A percentile compares a stretch with the other conserved stretches of the same genome.
Evolutionary conservation across 768 basidiomycete species (phyloP).

Genomic region (Boletus eberwhitei): DNA sequence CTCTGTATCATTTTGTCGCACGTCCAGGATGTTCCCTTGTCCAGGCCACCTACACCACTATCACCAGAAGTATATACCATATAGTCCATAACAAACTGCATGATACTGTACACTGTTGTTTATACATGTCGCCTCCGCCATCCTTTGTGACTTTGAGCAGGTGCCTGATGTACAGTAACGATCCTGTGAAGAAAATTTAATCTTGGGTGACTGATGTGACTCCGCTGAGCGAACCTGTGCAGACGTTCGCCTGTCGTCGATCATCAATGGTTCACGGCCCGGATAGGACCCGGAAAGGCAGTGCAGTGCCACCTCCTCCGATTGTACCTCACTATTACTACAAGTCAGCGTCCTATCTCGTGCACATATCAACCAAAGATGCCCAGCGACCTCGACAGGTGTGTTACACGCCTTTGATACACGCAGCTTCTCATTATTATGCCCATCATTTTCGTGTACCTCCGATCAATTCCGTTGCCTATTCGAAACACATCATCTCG

Average conservation of each 20-base stretch:
- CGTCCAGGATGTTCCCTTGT: constrained; percentile 1
- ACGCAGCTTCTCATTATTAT: constrained; percentile 21
- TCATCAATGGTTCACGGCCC: constrained; percentile 15
- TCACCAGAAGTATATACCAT: constrained; percentile 31
- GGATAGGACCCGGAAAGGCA: constrained; percentile 14
- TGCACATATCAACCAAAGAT: constrained; percentile 28
- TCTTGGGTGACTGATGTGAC: constrained; percentile 6
- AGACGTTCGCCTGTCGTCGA: constrained; percentile 12
- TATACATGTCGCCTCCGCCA: constrained; percentile 19
- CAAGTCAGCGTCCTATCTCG: constrained; percentile 32
- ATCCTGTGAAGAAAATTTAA: constrained; percentile 14
- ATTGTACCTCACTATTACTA: constrained; percentile 24
- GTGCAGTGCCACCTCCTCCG: constrained; percentile 24
- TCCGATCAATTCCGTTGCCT: constrained; percentile 24
- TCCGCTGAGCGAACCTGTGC: background rate
- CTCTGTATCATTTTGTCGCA: constrained; percentile 23
- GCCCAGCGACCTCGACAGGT: constrained; percentile 60
- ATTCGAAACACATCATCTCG: constrained; percentile 15
- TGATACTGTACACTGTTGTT: constrained; percentile 34
- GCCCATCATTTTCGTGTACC: constrained; percentile 21
- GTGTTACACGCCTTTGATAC: constrained; percentile 34
- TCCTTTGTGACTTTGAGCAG: constrained; percentile 9
- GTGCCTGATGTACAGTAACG: constrained; percentile 27
- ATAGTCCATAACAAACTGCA: constrained; percentile 29
- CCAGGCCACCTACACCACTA: constrained; percentile 19